A percentile compares a stretch with the other conserved stretches of the same genome.
Conservation (phyloP, 306 rosid species). For the Acacia confusa region DNA sequence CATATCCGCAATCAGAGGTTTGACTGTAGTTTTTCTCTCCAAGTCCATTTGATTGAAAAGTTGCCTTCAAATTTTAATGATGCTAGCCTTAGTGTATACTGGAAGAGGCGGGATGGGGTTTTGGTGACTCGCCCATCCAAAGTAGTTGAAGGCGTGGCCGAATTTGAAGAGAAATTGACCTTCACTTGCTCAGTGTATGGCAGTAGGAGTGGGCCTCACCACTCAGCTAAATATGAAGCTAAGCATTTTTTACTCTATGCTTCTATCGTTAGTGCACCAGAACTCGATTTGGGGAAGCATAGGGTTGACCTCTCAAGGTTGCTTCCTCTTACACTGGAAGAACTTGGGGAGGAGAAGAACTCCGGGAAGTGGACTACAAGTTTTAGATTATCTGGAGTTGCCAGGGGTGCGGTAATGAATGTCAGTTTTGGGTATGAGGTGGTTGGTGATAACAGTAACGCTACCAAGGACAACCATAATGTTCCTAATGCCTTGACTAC, state of each 20-base stretch:
- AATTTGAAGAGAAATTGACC: slow-evolving; percentile 69
- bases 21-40: slow-evolving; percentile 76
- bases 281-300: slow-evolving; percentile 87
- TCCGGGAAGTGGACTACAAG: slow-evolving; percentile 83
- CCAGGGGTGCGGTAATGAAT: slow-evolving; percentile 74
- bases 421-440: slow-evolving; percentile 84
- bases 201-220: slow-evolving; percentile 71
- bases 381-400: slow-evolving; percentile 72
- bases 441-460: slow-evolving; percentile 46
- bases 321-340: slow-evolving; percentile 89
- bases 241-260: slow-evolving; percentile 79
- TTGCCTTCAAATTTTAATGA: slow-evolving; percentile 56
- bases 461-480: slow-evolving; percentile 36
- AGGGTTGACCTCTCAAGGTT: slow-evolving; percentile 79
- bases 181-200: slow-evolving; percentile 72
- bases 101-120: slow-evolving; percentile 77
- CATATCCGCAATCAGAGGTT: slow-evolving; percentile 61
- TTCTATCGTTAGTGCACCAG: slow-evolving; percentile 53
- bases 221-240: slow-evolving; percentile 88
- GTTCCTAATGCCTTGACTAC: slow-evolving; percentile 33
- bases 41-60: slow-evolving; percentile 74
- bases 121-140: slow-evolving; percentile 68
- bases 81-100: slow-evolving; percentile 63
- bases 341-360: slow-evolving; percentile 79
- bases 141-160: slow-evolving; percentile 54